Percentiles rank a stretch among this genome's conserved stretches.
Conservation (phyloP, 2,329 filamentous ascomycete species). For the Fusarium tuaranense region DNA sequence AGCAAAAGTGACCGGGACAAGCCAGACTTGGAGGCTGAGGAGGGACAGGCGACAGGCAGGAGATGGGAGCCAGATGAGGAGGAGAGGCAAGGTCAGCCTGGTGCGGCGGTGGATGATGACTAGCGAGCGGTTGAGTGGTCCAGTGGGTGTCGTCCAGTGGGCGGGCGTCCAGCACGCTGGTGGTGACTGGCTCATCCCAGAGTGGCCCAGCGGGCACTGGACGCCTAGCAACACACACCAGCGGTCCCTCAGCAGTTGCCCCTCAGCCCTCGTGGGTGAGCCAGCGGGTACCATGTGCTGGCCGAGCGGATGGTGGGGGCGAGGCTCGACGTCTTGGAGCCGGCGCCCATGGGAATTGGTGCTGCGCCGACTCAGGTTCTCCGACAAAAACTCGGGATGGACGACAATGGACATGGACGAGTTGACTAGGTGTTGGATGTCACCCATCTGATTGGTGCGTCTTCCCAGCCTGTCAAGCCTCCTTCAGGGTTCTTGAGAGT, state of each 20-base stretch:
- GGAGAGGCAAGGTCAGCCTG: constrained; percentile 40
- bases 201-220: constrained; percentile 13
- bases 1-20: constrained; percentile 29
- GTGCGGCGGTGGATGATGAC: constrained; percentile 29
- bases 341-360: neutral
- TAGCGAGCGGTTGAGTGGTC: constrained; percentile 20
- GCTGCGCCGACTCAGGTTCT: constrained; percentile 35
- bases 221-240: constrained; percentile 4
- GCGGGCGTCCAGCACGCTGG: constrained; percentile 36
- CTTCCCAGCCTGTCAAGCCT: constrained; percentile 18
- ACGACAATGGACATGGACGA: constrained; percentile 25
- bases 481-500: constrained; percentile 31
- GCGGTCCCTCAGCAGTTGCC: constrained; percentile 26
- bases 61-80: constrained; percentile 21
- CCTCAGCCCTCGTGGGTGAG: constrained; percentile 36
- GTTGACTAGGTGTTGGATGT: constrained; percentile 38
- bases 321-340: constrained; percentile 12
- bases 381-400: constrained; percentile 46
- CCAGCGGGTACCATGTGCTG: constrained; percentile 35
- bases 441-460: constrained; percentile 34
- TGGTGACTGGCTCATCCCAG: constrained; percentile 36
- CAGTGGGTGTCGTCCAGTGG: constrained; percentile 25
- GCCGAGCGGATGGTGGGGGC: constrained; percentile 29
- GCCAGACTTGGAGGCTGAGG: constrained; percentile 32
- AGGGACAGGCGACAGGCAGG: constrained; percentile 15